phyloP scores from a whole-genome alignment of 169 alveolate genomes.

The Eimeria acervulina region DNA sequence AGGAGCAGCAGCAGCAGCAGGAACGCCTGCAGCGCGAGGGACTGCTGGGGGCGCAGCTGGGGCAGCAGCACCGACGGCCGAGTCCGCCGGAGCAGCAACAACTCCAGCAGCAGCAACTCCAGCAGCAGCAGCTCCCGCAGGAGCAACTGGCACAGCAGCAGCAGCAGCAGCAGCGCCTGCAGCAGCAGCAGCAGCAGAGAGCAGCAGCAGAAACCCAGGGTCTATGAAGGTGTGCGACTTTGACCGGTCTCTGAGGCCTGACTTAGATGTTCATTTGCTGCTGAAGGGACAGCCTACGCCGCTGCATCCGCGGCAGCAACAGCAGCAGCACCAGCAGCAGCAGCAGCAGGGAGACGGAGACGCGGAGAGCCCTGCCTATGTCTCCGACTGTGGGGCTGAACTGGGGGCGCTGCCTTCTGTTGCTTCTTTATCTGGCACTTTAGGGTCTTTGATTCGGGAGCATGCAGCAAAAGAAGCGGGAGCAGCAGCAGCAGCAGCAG shows the following conservation, averaged over 20 bases:
- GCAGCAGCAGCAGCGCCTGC: not conserved
- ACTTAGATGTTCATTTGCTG: slow-evolving; percentile 34
- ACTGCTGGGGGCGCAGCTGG: not conserved
- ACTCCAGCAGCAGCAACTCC: not conserved
- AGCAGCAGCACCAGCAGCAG: slow-evolving; percentile 51
- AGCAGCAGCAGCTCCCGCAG: not conserved
- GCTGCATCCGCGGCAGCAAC: slow-evolving; percentile 62
- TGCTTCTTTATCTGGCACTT: slow-evolving; percentile 19
- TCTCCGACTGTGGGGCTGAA: slow-evolving; percentile 53
- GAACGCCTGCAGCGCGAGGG: not conserved
- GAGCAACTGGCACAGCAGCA: not conserved
- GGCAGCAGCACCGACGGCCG: not conserved
- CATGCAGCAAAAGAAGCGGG: slow-evolving; percentile 37
- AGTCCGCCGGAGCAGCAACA: not conserved
- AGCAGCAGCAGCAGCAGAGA: slow-evolving; percentile 3
- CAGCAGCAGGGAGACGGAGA: slow-evolving; percentile 46
- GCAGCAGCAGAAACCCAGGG: slow-evolving; percentile 14
- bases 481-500: slow-evolving; percentile 39
- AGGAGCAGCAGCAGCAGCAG: not conserved
- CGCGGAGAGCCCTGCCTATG: slow-evolving; percentile 46
- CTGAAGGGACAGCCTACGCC: slow-evolving; percentile 54
- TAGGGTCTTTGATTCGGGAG: slow-evolving; percentile 47
- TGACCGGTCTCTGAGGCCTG: slow-evolving; percentile 20
- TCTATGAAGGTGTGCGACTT: slow-evolving; percentile 4
- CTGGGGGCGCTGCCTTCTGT: slow-evolving; percentile 46